A percentile compares a stretch with the other conserved stretches of the same genome.
Evolutionary conservation across 768 basidiomycete species (phyloP).

Genomic region (Termitomyces heimii): DNA sequence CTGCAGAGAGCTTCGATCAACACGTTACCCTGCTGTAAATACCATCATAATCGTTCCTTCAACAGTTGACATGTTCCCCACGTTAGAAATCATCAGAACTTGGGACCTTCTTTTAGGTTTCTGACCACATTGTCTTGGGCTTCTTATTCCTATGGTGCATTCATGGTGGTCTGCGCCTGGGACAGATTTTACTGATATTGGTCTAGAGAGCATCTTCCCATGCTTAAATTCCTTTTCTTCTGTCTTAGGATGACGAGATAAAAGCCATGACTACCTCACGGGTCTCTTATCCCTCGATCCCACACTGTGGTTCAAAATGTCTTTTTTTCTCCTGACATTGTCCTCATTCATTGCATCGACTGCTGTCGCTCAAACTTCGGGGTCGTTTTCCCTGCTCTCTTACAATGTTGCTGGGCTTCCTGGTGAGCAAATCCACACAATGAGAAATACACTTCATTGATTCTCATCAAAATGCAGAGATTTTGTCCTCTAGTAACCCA

Average conservation of each 20-base stretch:
- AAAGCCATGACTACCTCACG: background rate
- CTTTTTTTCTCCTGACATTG: background rate
- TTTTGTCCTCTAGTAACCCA: constrained; percentile 24
- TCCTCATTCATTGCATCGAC: background rate
- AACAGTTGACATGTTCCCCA: background rate
- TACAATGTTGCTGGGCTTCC: constrained; percentile 30
- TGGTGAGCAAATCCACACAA: constrained; percentile 13
- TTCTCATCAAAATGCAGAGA: constrained; percentile 11
- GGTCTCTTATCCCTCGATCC: background rate
- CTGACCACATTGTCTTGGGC: background rate
- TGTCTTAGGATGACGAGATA: background rate
- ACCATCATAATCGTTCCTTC: background rate
- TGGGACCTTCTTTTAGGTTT: background rate
- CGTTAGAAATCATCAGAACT: background rate
- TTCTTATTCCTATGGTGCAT: background rate
- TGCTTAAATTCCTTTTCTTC: background rate
- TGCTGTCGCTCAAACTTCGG: constrained; percentile 17
- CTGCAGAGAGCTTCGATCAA: background rate
- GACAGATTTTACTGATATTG: background rate
- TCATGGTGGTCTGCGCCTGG: background rate
- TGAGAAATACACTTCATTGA: background rate
- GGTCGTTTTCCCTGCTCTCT: constrained; percentile 21
- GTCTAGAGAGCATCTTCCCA: background rate
- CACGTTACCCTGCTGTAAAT: background rate
- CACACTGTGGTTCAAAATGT: background rate